A percentile compares a stretch with the other conserved stretches of the same genome.
phyloP scores from a whole-genome alignment of 1,284 basidiomycete genomes.

The Tilletia caries region DNA sequence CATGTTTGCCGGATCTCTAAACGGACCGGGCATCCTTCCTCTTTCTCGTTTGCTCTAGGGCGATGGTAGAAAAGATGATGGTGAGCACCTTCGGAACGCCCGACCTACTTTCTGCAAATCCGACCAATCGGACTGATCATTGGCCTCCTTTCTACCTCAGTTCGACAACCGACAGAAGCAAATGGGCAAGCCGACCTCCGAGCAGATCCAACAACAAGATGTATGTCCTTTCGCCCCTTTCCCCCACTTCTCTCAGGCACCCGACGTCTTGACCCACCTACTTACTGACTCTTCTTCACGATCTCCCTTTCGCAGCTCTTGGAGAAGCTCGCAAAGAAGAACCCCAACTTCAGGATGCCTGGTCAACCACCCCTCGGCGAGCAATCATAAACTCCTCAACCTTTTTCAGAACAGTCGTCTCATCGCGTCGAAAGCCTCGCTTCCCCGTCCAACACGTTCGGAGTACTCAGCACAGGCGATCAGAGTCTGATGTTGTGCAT shows the following conservation, averaged over 20 bases:
- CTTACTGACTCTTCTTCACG: not conserved
- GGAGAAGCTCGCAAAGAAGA: slow-evolving; percentile 6
- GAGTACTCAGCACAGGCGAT: no score
- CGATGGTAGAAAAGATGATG: slow-evolving; percentile 99
- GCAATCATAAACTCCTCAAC: not conserved
- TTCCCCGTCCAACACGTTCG: no score
- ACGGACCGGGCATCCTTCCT: no score
- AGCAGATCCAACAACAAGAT: slow-evolving; percentile 45
- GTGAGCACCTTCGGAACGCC: not conserved
- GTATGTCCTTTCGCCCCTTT: slow-evolving; percentile 18
- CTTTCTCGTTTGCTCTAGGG: slow-evolving; percentile 60
- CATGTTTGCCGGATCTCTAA: no score
- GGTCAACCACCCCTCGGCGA: not conserved
- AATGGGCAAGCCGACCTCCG: slow-evolving; percentile 73
- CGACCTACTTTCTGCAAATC: not conserved
- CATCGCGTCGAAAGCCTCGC: no score
- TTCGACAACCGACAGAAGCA: slow-evolving; percentile 98
- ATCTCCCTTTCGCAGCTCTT: not conserved
- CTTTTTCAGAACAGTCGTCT: not conserved
- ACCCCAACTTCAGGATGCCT: slow-evolving; percentile 3
- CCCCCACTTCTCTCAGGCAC: not conserved
- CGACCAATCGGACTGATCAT: not conserved
- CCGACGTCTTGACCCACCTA: not conserved
- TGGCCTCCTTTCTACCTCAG: slow-evolving; percentile 56
- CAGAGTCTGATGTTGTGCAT: no score